Base-by-base conservation (phyloP, 179 eudicot genomes). In the Vitellaria paradoxa region DNA sequence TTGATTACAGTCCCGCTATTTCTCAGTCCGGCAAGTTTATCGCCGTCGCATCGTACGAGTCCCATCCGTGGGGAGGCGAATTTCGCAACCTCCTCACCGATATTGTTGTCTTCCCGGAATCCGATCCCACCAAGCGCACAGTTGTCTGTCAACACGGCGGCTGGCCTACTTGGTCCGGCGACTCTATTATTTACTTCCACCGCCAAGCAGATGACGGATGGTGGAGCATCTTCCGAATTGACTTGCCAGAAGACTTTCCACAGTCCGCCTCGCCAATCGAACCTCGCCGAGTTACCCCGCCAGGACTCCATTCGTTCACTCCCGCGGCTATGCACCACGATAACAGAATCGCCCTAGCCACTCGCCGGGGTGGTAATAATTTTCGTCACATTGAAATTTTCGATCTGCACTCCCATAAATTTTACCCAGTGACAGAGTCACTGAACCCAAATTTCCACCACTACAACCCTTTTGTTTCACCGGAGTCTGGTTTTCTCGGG, bases 101-200 rank as follows among this genome's bases (percentile, higher is more conserved):
- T 30, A 89, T 94, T 9, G 86, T 91, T 1, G 92, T 91, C 24
- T 91, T 89, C 67, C 84, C 74, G 8, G 53, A 42, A 9, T 76
- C 88, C 0, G 82, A 91, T n/a, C 95, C 97, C 18, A 17, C 60
- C 0, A 80, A 78, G 8, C 87, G 97, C 20, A 47, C 76, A 10
- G 75, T 84, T 2, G 84, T 94, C 40, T 87, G 89, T 20, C 46
- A 85, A 2, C 89, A 81, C 26, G 98, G 98, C 4, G 96, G 98
- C 0, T 94, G 97, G 98, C 98, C 98, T n/a, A 86, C 91, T 4
- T 93, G 92, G 90, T 83, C 82, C 5, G 87, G 89, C 8, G 97
- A 93, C 15, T 65, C 81, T 14, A 84, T 88, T 4, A 24, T 93
- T 45, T 93, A 80, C 81, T 94, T 94, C 81, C 98, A 94, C 81